Evolutionary conservation across 306 rosid species (phyloP), one percentile per base, ranked within the genome.

Genomic region (Dryas octopetala): DNA sequence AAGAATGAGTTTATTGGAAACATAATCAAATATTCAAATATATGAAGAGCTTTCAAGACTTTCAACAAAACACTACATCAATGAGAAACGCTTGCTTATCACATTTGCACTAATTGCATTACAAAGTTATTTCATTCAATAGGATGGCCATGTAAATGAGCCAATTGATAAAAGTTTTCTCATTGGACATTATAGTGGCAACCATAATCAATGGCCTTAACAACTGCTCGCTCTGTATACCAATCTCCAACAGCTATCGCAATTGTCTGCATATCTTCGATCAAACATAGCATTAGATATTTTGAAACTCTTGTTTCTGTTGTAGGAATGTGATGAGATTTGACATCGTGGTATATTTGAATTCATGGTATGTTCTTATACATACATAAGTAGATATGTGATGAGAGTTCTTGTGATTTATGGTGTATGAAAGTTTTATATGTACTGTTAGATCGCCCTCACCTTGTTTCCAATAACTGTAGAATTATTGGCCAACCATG

Each of bases 221-320:
- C 87, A 15, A 81, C 79, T 54, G 86, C 87, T 76, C 97, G 81
- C 51, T 95, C 92, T 13, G 89, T 91, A 80, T 85, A 95, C 99
- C 99, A 95, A 75, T 95, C 97, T 72, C 93, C 96, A 17, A 95
- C 97, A 28, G 97, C 97, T 14, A 81, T 23, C 6, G 99, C 93
- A 52, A 95, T 92, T 44, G 88, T 85, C 97, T 95, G 86, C 89
- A 85, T 32, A 55, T 46, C 9, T 4, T 61, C 71, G 32, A 66
- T 69, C 9, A n/a, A 26, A 55, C 71, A 51, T 17, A 57, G 26
- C 10, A 50, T 83, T 71, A 82, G 57, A 60, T 43, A 59, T 53
- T 16, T 62, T 54, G 32, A 64, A 46, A 7, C 79, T 72, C 19
- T 62, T 32, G 38, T 32, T 32, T 32, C 38, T 32, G 38, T 32